Base-by-base conservation (phyloP, 1,284 basidiomycete genomes). In the Porodaedalea pini region DNA sequence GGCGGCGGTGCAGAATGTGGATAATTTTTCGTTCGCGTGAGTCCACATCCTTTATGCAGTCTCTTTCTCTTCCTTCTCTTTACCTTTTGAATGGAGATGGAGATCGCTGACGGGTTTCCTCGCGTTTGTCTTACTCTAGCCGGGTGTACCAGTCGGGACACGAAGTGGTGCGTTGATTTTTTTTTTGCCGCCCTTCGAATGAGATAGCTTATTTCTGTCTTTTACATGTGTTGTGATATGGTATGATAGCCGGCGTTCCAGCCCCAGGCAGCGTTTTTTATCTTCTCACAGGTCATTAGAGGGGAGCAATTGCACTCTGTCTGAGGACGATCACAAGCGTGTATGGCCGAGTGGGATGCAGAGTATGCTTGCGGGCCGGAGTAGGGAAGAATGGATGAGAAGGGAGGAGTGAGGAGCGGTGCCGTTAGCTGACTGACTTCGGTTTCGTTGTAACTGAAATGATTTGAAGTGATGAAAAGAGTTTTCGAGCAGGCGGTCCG, bases 21-120 rank as follows among this genome's bases (percentile, higher is more conserved):
- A 78, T 58, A 83, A 82, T 61, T 85, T 85, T 63, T 74, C 79
- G 0, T 86, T 84, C 65, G 83, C 81, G 79, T 83, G 60, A 61
- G 78, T 75, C n/a, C n/a, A 3, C 4, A 4, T 17, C 17, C 21
- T 45, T 49, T 6, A 29, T 55, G 60, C 34, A 49, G 40, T 37
- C n/a, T n/a, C n/a, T n/a, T n/a, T n/a, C 40, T 54, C 23, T 27
- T 29, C 39, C 23, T 4, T n/a, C n/a, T n/a, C n/a, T n/a, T n/a
- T n/a, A n/a, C n/a, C n/a, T n/a, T n/a, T n/a, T n/a, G n/a, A n/a
- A n/a, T n/a, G n/a, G n/a, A n/a, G 36, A 6, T 36, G 4, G 32
- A 41, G 29, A 50, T 17, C 19, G 17, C n/a, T 50, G 13, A 25
- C 11, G 54, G 31, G 15, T 23, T 29, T 6, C 1, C 47, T 31